phyloP scores from a whole-genome alignment of 169 alveolate genomes.

The Perkinsus olseni region DNA sequence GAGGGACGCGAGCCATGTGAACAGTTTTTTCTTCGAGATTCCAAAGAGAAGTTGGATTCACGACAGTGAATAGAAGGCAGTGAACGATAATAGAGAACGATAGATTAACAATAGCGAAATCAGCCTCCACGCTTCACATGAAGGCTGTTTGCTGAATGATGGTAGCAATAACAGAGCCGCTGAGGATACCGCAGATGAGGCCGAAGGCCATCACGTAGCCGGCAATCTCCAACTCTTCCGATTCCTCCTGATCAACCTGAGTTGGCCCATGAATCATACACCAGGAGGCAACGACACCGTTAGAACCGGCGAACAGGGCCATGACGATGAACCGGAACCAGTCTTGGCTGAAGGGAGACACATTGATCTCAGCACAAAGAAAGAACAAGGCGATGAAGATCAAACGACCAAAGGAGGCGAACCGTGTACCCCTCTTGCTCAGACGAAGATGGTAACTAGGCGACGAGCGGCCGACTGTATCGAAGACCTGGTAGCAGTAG shows the following conservation, averaged over 20 bases:
- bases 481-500: background rate
- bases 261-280: slow-evolving; percentile 25
- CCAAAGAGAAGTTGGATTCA: background rate
- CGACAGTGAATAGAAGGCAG: no score
- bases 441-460: background rate
- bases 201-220: slow-evolving; percentile 21
- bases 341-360: background rate
- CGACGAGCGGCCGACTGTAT: background rate
- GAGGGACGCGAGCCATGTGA: background rate
- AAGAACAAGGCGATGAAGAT: background rate
- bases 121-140: background rate
- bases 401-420: background rate
- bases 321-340: slow-evolving; percentile 24
- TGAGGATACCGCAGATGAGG: slow-evolving; percentile 19
- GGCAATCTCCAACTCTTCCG: slow-evolving; percentile 13
- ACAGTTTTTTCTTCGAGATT: no score
- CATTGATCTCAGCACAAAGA: background rate
- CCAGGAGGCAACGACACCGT: slow-evolving; percentile 17
- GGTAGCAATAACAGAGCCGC: slow-evolving; percentile 9
- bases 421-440: background rate
- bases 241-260: background rate
- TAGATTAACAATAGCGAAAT: background rate
- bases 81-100: background rate
- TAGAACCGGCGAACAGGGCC: slow-evolving; percentile 28
- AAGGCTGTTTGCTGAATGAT: background rate